A percentile compares a stretch with the other conserved stretches of the same genome.
phyloP scores from a whole-genome alignment of 2,329 filamentous ascomycete genomes.

The Colletotrichum phormii region DNA sequence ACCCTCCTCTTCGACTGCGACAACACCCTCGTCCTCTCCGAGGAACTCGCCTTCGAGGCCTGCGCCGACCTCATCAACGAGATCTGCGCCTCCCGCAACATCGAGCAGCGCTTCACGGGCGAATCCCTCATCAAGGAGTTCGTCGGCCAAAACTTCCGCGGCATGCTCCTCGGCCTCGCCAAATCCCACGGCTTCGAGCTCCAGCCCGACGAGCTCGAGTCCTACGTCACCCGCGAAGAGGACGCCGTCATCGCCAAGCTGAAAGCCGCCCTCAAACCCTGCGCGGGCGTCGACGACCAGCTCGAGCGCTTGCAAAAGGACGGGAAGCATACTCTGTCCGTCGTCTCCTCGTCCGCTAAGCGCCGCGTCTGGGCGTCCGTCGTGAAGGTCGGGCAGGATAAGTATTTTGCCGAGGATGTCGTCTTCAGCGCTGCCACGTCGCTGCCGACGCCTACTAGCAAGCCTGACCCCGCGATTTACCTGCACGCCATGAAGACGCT shows the following conservation, averaged over 20 bases:
- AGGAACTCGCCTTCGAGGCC: conserved; percentile 90
- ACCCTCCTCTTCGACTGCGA: conserved; percentile 82
- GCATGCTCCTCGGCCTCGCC: conserved; percentile 85
- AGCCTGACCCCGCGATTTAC: conserved; percentile 93
- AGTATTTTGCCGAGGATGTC: conserved; percentile 80
- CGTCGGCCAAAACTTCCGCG: conserved; percentile 94
- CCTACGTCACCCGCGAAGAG: conserved; percentile 82
- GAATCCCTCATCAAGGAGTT: conserved; percentile 85
- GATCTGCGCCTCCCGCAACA: conserved; percentile 76
- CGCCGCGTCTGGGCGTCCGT: conserved; percentile 82
- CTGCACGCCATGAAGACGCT: conserved; percentile 79
- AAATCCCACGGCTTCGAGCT: conserved; percentile 81
- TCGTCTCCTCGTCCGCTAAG: conserved; percentile 85
- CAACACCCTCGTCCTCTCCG: conserved; percentile 94
- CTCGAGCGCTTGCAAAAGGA: conserved; percentile 72
- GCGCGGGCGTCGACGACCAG: conserved; percentile 74
- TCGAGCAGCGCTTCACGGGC: conserved; percentile 79
- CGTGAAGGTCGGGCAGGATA: conserved; percentile 81
- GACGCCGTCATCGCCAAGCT: conserved; percentile 87
- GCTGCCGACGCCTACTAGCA: conserved; percentile 83
- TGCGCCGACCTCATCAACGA: conserved; percentile 91
- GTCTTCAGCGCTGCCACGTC: conserved; percentile 87
- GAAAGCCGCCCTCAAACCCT: conserved; percentile 73
- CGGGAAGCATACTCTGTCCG: conserved; percentile 78
- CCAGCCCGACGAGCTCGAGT: conserved; percentile 74